A percentile compares a stretch with the other conserved stretches of the same genome.
phyloP scores from a whole-genome alignment of 2,329 filamentous ascomycete species.

The Sarocladium brachiariae region DNA sequence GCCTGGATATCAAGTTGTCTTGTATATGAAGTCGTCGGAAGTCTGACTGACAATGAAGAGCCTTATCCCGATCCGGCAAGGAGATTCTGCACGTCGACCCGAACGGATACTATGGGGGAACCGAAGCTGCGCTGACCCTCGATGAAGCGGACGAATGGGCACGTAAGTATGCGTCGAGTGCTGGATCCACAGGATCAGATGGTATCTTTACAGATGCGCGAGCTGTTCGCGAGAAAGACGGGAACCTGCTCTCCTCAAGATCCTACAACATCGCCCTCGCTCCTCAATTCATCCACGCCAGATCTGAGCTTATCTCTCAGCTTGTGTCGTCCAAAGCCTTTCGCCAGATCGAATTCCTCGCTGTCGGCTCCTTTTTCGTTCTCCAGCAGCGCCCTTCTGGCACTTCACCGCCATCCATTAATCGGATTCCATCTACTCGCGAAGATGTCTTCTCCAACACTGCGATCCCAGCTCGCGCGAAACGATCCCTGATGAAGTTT shows the following conservation, averaged over 20 bases:
- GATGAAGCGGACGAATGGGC: constrained; percentile 76
- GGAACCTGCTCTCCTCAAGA: constrained; percentile 44
- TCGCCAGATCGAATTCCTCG: constrained; percentile 85
- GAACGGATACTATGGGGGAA: constrained; percentile 81
- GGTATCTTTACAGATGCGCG: constrained; percentile 22
- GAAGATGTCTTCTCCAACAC: constrained; percentile 86
- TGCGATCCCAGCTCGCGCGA: constrained; percentile 69
- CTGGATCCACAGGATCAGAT: constrained; percentile 12
- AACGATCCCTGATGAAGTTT: constrained; percentile 87
- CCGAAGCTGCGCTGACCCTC: constrained; percentile 79
- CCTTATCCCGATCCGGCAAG: constrained; percentile 85
- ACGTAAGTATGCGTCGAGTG: constrained; percentile 23
- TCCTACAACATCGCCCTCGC: constrained; percentile 78
- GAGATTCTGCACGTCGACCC: constrained; percentile 85
- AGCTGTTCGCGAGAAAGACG: constrained; percentile 26
- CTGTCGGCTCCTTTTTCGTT: constrained; percentile 89
- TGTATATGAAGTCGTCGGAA: background rate
- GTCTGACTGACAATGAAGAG: constrained; percentile 50
- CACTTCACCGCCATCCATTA: constrained; percentile 35
- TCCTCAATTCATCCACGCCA: constrained; percentile 80
- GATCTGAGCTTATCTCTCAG: constrained; percentile 67
- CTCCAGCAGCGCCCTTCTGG: constrained; percentile 37
- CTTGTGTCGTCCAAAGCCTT: constrained; percentile 88
- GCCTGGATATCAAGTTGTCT: background rate
- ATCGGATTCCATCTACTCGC: constrained; percentile 76